These are phyloP conservation scores for Fagus sylvatica DNA, from an alignment of 306 rosid genomes.

Conservation along the genomic window DNA sequence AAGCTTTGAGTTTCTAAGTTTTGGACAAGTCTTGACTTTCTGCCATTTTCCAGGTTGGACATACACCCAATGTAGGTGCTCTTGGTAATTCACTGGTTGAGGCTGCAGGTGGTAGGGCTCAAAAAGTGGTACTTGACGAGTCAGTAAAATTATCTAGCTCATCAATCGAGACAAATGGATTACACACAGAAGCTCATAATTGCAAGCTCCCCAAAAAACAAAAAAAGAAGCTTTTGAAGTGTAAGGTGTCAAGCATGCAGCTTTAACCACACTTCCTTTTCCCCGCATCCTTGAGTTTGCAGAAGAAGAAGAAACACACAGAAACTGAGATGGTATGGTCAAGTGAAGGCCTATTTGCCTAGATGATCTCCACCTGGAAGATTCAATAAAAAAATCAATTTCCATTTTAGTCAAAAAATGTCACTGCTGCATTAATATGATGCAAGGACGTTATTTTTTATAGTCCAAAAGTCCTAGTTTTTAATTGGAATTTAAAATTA, in stretches of 20 bases:
- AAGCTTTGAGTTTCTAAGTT: slow-evolving; percentile 1
- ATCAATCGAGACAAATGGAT: slow-evolving; percentile 18
- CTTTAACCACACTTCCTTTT: slow-evolving; percentile 41
- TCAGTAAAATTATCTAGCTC: slow-evolving; percentile 30
- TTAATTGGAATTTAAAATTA: background rate
- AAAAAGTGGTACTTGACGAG: slow-evolving; percentile 24
- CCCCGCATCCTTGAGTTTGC: slow-evolving; percentile 37
- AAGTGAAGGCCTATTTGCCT: background rate
- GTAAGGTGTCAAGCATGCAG: slow-evolving; percentile 39
- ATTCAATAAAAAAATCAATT: background rate
- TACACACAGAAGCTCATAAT: slow-evolving; percentile 26
- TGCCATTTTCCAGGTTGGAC: slow-evolving; percentile 44
- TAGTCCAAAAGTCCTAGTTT: too few relatives aligned
- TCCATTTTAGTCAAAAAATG: background rate
- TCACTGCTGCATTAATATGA: background rate
- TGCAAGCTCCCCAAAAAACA: slow-evolving; percentile 40
- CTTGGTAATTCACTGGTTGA: slow-evolving; percentile 28
- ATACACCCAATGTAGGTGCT: slow-evolving; percentile 20
- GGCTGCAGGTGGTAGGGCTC: slow-evolving; percentile 31
- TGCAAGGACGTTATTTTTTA: background rate
- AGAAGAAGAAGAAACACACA: slow-evolving; percentile 49
- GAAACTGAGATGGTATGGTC: background rate
- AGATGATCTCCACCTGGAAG: background rate
- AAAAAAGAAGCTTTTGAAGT: slow-evolving; percentile 55
- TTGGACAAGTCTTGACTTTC: slow-evolving; percentile 9